Evolutionary conservation across 2,329 filamentous ascomycete genomes (phyloP).

Genomic region (Xylaria sp.): DNA sequence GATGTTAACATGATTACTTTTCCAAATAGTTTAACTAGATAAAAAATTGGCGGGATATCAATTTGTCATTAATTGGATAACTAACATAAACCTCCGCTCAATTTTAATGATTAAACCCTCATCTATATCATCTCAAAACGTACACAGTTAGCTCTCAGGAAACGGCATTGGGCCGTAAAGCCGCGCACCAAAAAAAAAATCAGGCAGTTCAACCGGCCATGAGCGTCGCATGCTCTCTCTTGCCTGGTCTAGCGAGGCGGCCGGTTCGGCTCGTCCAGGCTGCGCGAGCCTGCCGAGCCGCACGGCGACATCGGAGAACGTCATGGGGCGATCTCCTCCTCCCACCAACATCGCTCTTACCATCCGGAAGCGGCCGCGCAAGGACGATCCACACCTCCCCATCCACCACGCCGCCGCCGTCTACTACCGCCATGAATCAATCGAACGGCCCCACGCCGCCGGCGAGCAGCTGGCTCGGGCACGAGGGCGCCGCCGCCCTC

Average conservation of each 20-base stretch:
- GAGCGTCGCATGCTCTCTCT: background rate
- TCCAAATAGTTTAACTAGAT: too few relatives aligned
- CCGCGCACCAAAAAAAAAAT: too few relatives aligned
- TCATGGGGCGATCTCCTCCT: too few relatives aligned
- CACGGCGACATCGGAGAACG: conserved; percentile 14
- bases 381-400: conserved; percentile 12
- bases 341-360: background rate
- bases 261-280: background rate
- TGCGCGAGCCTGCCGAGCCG: conserved; percentile 1
- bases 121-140: too few relatives aligned
- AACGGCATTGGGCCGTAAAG: too few relatives aligned
- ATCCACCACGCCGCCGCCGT: conserved; percentile 20
- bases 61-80: too few relatives aligned
- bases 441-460: conserved; percentile 3
- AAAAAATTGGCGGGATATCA: too few relatives aligned
- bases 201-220: too few relatives aligned
- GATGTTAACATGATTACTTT: too few relatives aligned
- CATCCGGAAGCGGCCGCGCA: background rate
- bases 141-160: too few relatives aligned
- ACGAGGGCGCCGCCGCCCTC: conserved; percentile 36
- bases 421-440: conserved; percentile 10
- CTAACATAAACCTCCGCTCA: too few relatives aligned
- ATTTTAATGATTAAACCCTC: too few relatives aligned
- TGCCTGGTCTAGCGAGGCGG: background rate
- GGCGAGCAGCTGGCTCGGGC: conserved; percentile 35